Conservation (phyloP, 2,329 filamentous ascomycete species). For the Cordyceps sp. region DNA sequence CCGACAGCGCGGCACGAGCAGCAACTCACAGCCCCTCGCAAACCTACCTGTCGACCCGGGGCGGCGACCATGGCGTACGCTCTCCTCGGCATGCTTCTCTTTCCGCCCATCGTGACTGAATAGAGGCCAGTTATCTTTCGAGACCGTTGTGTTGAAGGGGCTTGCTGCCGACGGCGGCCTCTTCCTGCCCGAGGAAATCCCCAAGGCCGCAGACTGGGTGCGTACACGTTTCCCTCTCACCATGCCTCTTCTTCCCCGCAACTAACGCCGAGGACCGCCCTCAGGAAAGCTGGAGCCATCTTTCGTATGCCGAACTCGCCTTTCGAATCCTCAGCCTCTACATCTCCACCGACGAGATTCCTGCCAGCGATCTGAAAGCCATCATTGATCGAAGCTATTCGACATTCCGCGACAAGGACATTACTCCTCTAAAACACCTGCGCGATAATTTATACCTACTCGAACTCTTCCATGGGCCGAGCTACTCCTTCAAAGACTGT, state of each 20-base stretch:
- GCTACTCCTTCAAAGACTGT: conserved; percentile 80
- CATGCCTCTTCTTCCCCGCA: background rate
- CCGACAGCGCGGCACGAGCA: background rate
- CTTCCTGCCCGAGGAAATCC: conserved; percentile 75
- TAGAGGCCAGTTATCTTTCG: conserved; percentile 57
- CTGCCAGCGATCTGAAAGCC: conserved; percentile 57
- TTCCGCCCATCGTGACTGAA: background rate
- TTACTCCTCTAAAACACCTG: conserved; percentile 66
- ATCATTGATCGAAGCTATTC: conserved; percentile 78
- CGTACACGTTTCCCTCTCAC: background rate
- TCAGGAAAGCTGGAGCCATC: conserved; percentile 48
- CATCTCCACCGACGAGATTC: conserved; percentile 72
- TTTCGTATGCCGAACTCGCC: conserved; percentile 68
- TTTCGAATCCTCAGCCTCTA: conserved; percentile 77
- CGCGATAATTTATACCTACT: conserved; percentile 65
- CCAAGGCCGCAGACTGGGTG: conserved; percentile 16
- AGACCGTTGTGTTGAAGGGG: conserved; percentile 79
- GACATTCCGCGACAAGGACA: conserved; percentile 67
- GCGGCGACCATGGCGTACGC: conserved; percentile 30
- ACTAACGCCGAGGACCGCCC: background rate
- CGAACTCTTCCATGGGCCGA: conserved; percentile 93
- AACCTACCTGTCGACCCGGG: conserved; percentile 33
- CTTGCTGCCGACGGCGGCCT: conserved; percentile 75
- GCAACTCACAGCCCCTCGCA: conserved; percentile 26
- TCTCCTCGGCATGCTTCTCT: background rate